Base-by-base conservation (phyloP, 2,329 filamentous ascomycete species). In the Phialocephala subalpina region DNA sequence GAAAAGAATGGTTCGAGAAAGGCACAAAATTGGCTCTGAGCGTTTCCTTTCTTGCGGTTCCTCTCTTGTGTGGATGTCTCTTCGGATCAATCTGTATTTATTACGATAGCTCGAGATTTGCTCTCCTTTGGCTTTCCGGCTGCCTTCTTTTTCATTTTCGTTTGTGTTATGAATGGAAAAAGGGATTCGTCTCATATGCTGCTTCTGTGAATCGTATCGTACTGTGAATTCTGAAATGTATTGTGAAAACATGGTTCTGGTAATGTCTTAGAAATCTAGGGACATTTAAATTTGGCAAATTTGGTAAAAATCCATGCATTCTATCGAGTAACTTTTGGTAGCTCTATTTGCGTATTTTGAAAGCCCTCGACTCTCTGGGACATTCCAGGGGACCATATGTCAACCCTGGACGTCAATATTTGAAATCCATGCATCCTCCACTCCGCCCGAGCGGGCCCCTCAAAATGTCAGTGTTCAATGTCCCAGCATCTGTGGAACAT, bases 41-140 rank as follows among this genome's bases (percentile, higher is more conserved):
- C 66, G 57, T 65, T 70, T 66, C 55, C 38, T 63, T 67, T 52
- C 56, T 4, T 25, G 38, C 27, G 29, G 45, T 42, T 25, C 38
- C 27, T 66, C 61, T 66, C 47, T 66, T 58, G 55, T 67, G 59
- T 67, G 36, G 29, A 57, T 40, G 58, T 67, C 64, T 67, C 47
- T 70, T 71, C 68, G 67, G 68, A 73, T 69, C 60, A 58, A 70
- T 70, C 72, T 75, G 72, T 74, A 75, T 70, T 74, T 74, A 75
- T 73, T 75, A 75, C 56, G 71, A 72, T 75, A 71, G 73, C 71
- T 74, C 67, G 66, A 71, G 67, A 71, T 72, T 72, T 69, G 64
- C 70, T 69, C 70, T 72, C 70, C 64, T 70, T 74, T 71, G 68
- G 62, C 57, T 66, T 68, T 69, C 60, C 67, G 65, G 47, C 53